Base-by-base conservation (phyloP, 495 filamentous ascomycete genomes). In the Astrothelium subdiscretum region DNA sequence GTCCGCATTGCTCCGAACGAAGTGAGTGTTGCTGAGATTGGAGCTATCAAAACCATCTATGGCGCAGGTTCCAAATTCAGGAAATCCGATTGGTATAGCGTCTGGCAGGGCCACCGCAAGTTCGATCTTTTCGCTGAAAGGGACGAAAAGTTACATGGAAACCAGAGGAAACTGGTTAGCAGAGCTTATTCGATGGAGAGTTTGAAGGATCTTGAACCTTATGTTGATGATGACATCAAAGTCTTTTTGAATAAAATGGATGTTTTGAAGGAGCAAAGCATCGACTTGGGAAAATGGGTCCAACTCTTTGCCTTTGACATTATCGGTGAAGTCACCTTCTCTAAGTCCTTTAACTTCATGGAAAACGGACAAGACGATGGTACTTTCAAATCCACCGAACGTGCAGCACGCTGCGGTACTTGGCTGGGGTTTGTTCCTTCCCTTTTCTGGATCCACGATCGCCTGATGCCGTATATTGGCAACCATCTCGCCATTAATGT, bases 251-350 rank as follows among this genome's bases (percentile, higher is more conserved):
- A 32, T 10, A 44, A 61, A 12, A 70, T 75, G 71, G 32, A 63
- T 10, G 52, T 64, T 20, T 13, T 48, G 42, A 13, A 63, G 40
- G 61, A 54, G 24, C 43, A 61, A 42, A 66, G 57, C 22, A 63
- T 71, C n/a, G 67, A 76, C 58, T 63, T 74, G 60, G 70, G 68
- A 11, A 68, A 68, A 52, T 75, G 70, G 66, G 62, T 72, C 20
- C 70, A 74, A 40, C 60, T 74, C 3, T 75, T 73, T 48, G 68
- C 71, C 1, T 76, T 76, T 44, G 71, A 71, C 62, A 68, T 73
- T 5, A 71, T 73, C 52, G 71, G 71, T 20, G 70, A 70, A 58
- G 62, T 73, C 20, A 70, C 71, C 15, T 73, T 73, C 64, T 68
- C 68, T 22, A 66, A 68, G 35, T 61, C 63, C 54, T 73, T 73